Conservation (phyloP, 768 basidiomycete species). For the Coprinopsis strossmayeri region DNA sequence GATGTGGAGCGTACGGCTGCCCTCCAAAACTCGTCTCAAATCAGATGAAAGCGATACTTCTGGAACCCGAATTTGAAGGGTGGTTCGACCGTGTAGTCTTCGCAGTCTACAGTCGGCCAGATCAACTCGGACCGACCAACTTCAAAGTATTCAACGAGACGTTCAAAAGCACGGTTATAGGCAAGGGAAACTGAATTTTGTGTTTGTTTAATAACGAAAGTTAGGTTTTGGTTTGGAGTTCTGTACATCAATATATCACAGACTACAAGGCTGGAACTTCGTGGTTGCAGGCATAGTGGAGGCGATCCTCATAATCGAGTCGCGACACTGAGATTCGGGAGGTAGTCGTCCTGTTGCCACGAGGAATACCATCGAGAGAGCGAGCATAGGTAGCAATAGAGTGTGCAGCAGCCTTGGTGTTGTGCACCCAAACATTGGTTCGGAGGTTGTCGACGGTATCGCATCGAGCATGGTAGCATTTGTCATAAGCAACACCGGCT, state of each 20-base stretch:
- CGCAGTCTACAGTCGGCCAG: conserved; percentile 30
- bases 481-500: conserved; percentile 22
- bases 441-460: conserved; percentile 23
- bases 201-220: neutral
- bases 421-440: conserved; percentile 16
- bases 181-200: neutral
- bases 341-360: neutral
- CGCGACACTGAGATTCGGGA: neutral
- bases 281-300: conserved; percentile 7
- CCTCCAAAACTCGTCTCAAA: conserved; percentile 33
- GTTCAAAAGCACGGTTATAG: conserved; percentile 15
- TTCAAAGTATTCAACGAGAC: conserved; percentile 31
- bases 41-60: conserved; percentile 34
- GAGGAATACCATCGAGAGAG: conserved; percentile 20
- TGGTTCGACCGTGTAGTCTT: conserved; percentile 35
- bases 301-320: conserved; percentile 7
- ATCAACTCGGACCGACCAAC: conserved; percentile 25
- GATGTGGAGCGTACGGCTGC: conserved; percentile 37
- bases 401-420: conserved; percentile 21
- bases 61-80: conserved; percentile 35
- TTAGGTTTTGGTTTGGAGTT: neutral
- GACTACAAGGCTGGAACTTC: neutral
- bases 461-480: conserved; percentile 24
- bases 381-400: conserved; percentile 19
- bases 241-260: neutral